Evolutionary conservation across 169 alveolate species (phyloP), one percentile per base, ranked within the genome.

Genomic region (Cyclospora cayetanensis): DNA sequence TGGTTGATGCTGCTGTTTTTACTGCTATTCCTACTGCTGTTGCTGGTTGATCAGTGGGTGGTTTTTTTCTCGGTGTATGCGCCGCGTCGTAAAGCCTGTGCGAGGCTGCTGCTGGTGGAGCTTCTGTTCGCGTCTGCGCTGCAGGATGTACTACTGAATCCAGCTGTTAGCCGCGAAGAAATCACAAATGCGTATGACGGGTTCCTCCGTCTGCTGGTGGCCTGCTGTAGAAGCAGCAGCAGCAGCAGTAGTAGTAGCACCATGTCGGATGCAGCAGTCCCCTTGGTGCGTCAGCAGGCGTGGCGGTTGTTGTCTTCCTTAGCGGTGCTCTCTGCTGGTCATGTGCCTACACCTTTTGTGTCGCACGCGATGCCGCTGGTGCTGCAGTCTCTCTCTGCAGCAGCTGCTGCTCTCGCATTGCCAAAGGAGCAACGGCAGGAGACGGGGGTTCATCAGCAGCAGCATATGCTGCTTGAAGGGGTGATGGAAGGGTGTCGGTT

Each of bases 161-260:
- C 84, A 12, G 27, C 29, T 41, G 35, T 72, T 29, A 15, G 39
- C 84, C 84, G 84, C 60, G 84, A 72, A 37, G 84, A 72, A 15
- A 34, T 72, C 34, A 29, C 35, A 37, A 35, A 34, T 37, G 63
- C n/a, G n/a, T 72, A 72, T 60, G 84, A 41, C 27, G 35, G 63
- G 4, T 72, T 72, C 84, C 60, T 72, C 25, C 84, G 84, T 72
- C 60, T 72, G 63, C 15, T 72, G 63, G 35, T 20, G 25, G 84
- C 84, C 29, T 72, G 84, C 84, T 35, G 84, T 60, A 72, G 84
- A 53, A 72, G 63, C 84, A n/a, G n/a, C n/a, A 72, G 84, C 63
- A 39, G 84, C 84, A 39, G 84, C 84, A 39, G 84, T 37, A 35
- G 84, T 60, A 72, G 84, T 39, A 72, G 84, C 84, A 41, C 37